Base-by-base conservation (phyloP, 116 monocot genomes). In the Dioscorea cayenensis region DNA sequence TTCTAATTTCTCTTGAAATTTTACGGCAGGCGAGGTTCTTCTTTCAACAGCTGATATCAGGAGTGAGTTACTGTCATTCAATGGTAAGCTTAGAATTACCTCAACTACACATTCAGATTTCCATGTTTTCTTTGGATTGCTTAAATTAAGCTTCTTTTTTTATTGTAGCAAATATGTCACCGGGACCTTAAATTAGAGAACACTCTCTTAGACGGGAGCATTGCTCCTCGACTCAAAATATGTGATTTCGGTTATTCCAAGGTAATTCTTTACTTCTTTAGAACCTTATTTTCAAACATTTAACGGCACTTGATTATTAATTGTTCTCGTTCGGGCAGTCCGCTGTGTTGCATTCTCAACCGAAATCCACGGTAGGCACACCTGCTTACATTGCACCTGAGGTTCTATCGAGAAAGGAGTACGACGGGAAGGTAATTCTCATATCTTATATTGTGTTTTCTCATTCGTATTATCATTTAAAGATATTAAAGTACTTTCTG, bases 21-120 rank as follows among this genome's bases (percentile, higher is more conserved):
- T 72, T 73, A 43, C 75, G 65, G 65, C 77, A 95, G 92, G 85
- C 92, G 18, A 89, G 95, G 72, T 95, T 79, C 72, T 95, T 95
- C 87, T 95, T 95, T 76, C 95, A 95, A 72, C 95, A 95, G 48
- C 76, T 95, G 60, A 92, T 92, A 83, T 95, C 89, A 14, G 95
- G 92, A 60, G 95, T 91, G 71, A 86, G 89, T 75, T 95, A 86
- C 77, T 95, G 95, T 64, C 95, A 95, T 67, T 79, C 85, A 11
- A 84, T 85, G 92, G 92, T 92, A 87, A 49, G 37, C 22, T 55
- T 5, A 4, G 65, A 32, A 5, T 65, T 0, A 25, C 12, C 8
- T 65, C 65, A 14, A 12, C 6, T 35, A 35, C 35, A 29, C 28
- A 12, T 32, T 65, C 18, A 32, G 16, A 14, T 11, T 63, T 11